Evolutionary conservation across 2,329 filamentous ascomycete species (phyloP).

Genomic region (Diplocarpon mali): DNA sequence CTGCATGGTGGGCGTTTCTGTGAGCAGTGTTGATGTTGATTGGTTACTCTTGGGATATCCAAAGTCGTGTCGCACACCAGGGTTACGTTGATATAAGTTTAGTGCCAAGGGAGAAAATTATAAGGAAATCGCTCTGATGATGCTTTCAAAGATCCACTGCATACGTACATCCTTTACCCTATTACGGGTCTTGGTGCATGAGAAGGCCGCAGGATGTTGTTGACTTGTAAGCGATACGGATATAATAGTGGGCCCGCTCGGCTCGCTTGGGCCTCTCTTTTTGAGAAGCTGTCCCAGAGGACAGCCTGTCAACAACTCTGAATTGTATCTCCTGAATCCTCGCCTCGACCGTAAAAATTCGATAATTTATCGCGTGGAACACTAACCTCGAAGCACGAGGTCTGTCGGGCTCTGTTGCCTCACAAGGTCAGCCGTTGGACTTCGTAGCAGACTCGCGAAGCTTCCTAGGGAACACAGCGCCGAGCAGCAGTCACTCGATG

Average conservation of each 20-base stretch:
- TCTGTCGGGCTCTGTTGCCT: too few relatives aligned
- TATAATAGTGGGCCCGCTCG: neutral
- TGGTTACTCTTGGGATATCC: constrained; percentile 21
- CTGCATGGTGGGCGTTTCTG: constrained; percentile 22
- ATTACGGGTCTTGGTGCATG: too few relatives aligned
- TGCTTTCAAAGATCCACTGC: too few relatives aligned
- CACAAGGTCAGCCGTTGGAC: too few relatives aligned
- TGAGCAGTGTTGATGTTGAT: constrained; percentile 23
- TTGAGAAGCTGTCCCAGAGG: neutral
- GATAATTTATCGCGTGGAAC: too few relatives aligned
- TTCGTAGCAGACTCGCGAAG: too few relatives aligned
- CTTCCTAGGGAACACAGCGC: too few relatives aligned
- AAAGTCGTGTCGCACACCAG: constrained; percentile 20
- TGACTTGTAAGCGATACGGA: neutral
- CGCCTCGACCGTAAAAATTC: neutral
- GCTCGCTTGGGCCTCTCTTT: neutral
- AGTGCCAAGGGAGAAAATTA: too few relatives aligned
- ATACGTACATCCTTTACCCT: too few relatives aligned
- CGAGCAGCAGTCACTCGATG: too few relatives aligned
- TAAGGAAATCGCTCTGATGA: too few relatives aligned
- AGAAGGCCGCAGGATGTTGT: neutral
- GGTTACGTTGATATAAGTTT: neutral
- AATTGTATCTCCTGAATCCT: neutral
- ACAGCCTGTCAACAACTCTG: neutral
- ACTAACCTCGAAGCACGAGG: too few relatives aligned